phyloP scores from a whole-genome alignment of 352 stramenopile species.

The Plasmopara viticola region DNA sequence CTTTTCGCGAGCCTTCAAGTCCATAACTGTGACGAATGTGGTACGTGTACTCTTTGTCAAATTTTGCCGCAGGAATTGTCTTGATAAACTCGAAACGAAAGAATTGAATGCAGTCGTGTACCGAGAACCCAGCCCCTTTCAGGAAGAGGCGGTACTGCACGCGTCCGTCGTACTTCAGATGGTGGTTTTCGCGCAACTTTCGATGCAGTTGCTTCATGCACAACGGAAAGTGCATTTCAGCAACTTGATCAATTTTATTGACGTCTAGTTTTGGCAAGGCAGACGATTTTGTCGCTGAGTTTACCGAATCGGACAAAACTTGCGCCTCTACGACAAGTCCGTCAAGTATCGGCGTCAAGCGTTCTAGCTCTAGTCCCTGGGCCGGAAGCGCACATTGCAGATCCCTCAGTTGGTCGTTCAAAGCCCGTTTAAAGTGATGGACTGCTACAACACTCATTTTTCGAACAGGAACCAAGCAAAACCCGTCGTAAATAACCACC shows the following conservation, averaged over 20 bases:
- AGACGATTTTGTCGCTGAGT: slow-evolving; percentile 5
- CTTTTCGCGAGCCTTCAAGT: slow-evolving; percentile 63
- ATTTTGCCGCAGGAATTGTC: slow-evolving; percentile 47
- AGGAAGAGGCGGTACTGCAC: slow-evolving; percentile 83
- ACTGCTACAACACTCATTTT: slow-evolving; percentile 33
- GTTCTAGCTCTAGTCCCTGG: slow-evolving; percentile 25
- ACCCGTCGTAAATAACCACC: slow-evolving; percentile 38
- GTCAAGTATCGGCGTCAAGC: slow-evolving; percentile 32
- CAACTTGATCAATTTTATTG: slow-evolving; percentile 62
- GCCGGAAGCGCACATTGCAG: slow-evolving; percentile 40
- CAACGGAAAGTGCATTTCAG: slow-evolving; percentile 59
- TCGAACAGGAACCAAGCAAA: slow-evolving; percentile 35
- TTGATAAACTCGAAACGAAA: slow-evolving; percentile 71
- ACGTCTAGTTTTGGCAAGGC: slow-evolving; percentile 12
- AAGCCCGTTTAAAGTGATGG: slow-evolving; percentile 32
- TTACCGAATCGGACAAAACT: slow-evolving; percentile 10
- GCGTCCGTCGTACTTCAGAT: slow-evolving; percentile 83
- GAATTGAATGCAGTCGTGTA: slow-evolving; percentile 71
- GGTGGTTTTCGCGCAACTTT: slow-evolving; percentile 65
- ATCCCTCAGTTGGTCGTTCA: slow-evolving; percentile 32
- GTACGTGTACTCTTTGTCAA: slow-evolving; percentile 83
- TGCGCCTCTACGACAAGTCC: slow-evolving; percentile 31
- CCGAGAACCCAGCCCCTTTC: slow-evolving; percentile 72
- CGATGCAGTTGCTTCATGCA: slow-evolving; percentile 75
- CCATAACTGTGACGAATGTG: slow-evolving; percentile 86